Base-by-base conservation (phyloP, 805 yeast species). In the Candida andamanensis region DNA sequence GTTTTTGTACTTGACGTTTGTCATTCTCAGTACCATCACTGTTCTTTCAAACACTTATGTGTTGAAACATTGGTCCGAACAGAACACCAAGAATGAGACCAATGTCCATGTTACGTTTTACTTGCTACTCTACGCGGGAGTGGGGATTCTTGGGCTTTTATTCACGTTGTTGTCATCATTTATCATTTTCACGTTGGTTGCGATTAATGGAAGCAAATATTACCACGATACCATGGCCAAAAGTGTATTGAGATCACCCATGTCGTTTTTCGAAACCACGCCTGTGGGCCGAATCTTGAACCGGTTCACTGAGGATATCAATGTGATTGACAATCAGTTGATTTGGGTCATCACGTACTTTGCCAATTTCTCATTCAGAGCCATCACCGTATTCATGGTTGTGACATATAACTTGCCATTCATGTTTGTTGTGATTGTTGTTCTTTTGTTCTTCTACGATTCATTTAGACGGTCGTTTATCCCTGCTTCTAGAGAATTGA, bases 221-320 rank as follows among this genome's bases (percentile, higher is more conserved):
- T 59, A 60, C 45, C 69, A 62, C 35, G 63, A 60, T 26, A 49
- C 46, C 14, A 59, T 62, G 67, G 59, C 64, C 5, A 34, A 38
- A 15, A 39, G 54, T 8, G 57, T 62, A 1, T 47, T 62, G 33
- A 48, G 63, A 35, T 52, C 66, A 2, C 69, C 69, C 16, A 62
- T 62, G 69, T 52, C 62, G 11, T 62, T 60, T 33, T 62, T 61
- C 31, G 69, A 62, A 36, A 60, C 66, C 13, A 62, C 69, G 1
- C 69, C 69, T 2, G 46, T 59, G 19, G 69, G 67, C 3, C 41
- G 67, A 40, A 55, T 62, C 20, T 48, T 62, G 47, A 62, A 62
- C 36, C 46, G 67, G 36, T 62, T 62, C 34, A 44, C 67, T 5
- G 64, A 60, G 18, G 69, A 62, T 39, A 55, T 61, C 5, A 46